phyloP scores from a whole-genome alignment of 1,284 basidiomycete species.

The Ustilago shanxiensis region DNA sequence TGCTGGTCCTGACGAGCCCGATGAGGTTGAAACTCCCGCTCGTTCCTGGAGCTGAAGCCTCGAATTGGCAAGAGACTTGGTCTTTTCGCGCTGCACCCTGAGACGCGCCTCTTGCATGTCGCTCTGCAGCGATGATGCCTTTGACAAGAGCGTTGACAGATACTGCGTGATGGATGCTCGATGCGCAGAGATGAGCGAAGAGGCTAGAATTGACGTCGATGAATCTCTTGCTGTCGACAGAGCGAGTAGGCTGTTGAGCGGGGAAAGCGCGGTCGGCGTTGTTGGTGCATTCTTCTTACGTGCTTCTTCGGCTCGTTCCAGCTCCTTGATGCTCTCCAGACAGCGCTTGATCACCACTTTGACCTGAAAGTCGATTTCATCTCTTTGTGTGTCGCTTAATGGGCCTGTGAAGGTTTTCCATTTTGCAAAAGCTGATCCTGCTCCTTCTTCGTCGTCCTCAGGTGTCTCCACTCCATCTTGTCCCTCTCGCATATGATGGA shows the following conservation, averaged over 20 bases:
- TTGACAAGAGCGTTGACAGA: conserved; percentile 81
- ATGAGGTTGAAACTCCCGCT: conserved; percentile 9
- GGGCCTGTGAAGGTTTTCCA: conserved; percentile 74
- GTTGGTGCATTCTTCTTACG: conserved; percentile 56
- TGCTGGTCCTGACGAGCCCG: too few species aligned
- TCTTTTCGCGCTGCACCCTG: conserved; percentile 55
- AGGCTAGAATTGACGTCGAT: conserved; percentile 48
- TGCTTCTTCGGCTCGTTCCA: conserved; percentile 83
- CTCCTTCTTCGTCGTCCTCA: conserved; percentile 23
- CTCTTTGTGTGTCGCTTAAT: conserved; percentile 85
- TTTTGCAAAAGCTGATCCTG: conserved; percentile 49
- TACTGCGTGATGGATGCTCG: conserved; percentile 87
- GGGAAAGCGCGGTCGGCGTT: conserved; percentile 29
- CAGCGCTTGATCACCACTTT: conserved; percentile 83
- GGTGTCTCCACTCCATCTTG: conserved; percentile 29
- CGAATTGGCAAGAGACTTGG: conserved; percentile 43
- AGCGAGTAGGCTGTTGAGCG: conserved; percentile 33
- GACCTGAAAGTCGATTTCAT: conserved; percentile 90
- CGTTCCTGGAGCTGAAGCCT: conserved; percentile 21
- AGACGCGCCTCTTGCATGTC: conserved; percentile 80
- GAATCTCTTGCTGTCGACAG: conserved; percentile 50
- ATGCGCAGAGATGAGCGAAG: conserved; percentile 78
- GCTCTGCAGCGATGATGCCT: conserved; percentile 82
- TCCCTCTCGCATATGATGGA: conserved; percentile 22
- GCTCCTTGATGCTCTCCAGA: conserved; percentile 83